phyloP scores from a whole-genome alignment of 257 asterid species.

The Primulina tabacum region DNA sequence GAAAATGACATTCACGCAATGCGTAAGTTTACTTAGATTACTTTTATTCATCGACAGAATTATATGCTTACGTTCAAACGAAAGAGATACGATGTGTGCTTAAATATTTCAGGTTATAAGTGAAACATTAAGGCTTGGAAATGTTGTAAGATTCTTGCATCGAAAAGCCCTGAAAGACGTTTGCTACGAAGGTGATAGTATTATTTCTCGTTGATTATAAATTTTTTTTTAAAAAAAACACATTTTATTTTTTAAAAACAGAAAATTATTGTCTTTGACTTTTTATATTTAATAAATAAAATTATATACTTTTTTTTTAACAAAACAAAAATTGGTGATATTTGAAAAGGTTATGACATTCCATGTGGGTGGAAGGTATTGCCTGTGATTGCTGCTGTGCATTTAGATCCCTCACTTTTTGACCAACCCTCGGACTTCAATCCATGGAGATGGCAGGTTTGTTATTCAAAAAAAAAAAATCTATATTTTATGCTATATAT shows the following conservation, averaged over 20 bases:
- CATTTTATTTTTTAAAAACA: background rate
- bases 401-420: conserved; percentile 83
- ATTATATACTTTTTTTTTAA: no score
- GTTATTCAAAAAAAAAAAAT: conserved; percentile 13
- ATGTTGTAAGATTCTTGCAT: conserved; percentile 91
- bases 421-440: conserved; percentile 89
- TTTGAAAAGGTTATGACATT: conserved; percentile 78
- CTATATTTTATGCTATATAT: no score
- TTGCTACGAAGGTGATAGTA: conserved; percentile 57
- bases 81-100: no score
- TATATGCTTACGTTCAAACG: no score
- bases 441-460: conserved; percentile 97
- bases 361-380: conserved; percentile 99
- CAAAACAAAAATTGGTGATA: background rate
- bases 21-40: conserved; percentile 44
- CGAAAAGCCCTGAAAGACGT: conserved; percentile 84
- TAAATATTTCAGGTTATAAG: conserved; percentile 51
- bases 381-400: conserved; percentile 96
- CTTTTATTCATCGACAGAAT: no score
- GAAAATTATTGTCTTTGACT: no score
- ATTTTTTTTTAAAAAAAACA: no score
- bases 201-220: no score
- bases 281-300: no score
- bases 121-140: conserved; percentile 85
- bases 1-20: conserved; percentile 92